These are phyloP conservation scores for Trichothecium sympodiale DNA, from an alignment of 2,329 filamentous ascomycete species.

Conservation along the genomic window DNA sequence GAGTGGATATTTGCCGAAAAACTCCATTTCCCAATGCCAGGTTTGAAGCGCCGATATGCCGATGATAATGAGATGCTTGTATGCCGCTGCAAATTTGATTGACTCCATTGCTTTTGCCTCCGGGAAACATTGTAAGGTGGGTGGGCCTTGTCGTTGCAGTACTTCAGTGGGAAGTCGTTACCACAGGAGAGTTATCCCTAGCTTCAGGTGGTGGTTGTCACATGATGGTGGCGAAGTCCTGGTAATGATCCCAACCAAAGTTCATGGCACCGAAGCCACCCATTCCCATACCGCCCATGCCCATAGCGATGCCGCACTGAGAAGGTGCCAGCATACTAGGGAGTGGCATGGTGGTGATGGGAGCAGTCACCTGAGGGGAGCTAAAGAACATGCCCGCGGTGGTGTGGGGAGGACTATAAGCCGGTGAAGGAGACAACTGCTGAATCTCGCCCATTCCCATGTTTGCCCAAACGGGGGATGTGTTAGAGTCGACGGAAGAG, in stretches of 20 bases:
- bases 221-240: conserved; percentile 79
- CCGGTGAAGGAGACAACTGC: conserved; percentile 67
- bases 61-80: conserved; percentile 18
- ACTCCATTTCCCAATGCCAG: conserved; percentile 32
- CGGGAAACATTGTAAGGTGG: conserved; percentile 19
- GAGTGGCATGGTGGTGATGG: conserved; percentile 67
- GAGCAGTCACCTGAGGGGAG: conserved; percentile 61
- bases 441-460: conserved; percentile 66
- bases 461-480: conserved; percentile 66
- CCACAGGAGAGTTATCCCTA: conserved; percentile 34
- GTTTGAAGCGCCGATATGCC: conserved; percentile 25
- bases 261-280: conserved; percentile 14
- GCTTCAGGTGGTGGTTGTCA: conserved; percentile 53
- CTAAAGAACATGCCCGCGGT: conserved; percentile 70
- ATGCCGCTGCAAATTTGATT: conserved; percentile 24
- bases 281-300: conserved; percentile 40
- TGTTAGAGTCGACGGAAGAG: conserved; percentile 58
- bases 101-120: conserved; percentile 18
- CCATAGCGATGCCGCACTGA: conserved; percentile 71
- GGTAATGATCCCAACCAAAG: conserved; percentile 80
- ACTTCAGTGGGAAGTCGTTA: conserved; percentile 22
- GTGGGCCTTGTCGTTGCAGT: conserved; percentile 17
- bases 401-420: conserved; percentile 63
- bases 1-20: conserved; percentile 26
- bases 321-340: conserved; percentile 71